Evolutionary conservation across 306 rosid genomes (phyloP), one percentile per base, ranked within the genome.

Genomic region (Cucumis melo): DNA sequence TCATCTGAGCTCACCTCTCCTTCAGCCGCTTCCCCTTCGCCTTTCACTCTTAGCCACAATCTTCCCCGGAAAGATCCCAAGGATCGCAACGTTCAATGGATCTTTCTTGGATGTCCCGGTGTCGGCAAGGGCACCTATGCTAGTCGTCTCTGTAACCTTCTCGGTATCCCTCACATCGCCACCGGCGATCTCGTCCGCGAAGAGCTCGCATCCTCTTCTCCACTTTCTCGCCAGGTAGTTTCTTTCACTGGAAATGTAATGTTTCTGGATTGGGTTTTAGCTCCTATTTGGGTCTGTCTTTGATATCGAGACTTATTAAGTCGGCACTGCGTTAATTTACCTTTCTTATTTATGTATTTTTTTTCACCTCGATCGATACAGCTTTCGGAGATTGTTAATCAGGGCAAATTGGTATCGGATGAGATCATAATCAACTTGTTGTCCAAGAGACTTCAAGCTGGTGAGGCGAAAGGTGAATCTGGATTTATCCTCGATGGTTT

Each of bases 401-500:
- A 87, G 80, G 98, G 98, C 59, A 85, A 91, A 84, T 82, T 94
- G 87, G 96, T 94, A 57, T 89, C 98, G 10, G 98, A 94, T 84
- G 97, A 94, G 78, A 88, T 90, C 64, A 94, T 94, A 54, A 86
- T 92, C 76, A 83, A 68, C 85, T 87, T 94, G 83, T 78, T 94
- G 85, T 90, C 97, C 21, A 90, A 94, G 86, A 89, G 96, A 86
- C 88, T 92, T 76, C 88, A 76, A 78, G 85, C 83, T 59, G 97
- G 91, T 66, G 92, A 88, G 77, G 85, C 86, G 15, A 90, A 92
- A 80, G 96, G 93, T 6, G 92, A 90, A 61, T 82, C 86, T 7
- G 96, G 99, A 68, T 94, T 90, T 79, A 94, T 94, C 87, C 99
- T 94, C n/a, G 99, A 94, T 79, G 99, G 99, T 36, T 94, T 92